Evolutionary conservation across 2,329 filamentous ascomycete species (phyloP).

Genomic region (Tolypocladium tropicale): DNA sequence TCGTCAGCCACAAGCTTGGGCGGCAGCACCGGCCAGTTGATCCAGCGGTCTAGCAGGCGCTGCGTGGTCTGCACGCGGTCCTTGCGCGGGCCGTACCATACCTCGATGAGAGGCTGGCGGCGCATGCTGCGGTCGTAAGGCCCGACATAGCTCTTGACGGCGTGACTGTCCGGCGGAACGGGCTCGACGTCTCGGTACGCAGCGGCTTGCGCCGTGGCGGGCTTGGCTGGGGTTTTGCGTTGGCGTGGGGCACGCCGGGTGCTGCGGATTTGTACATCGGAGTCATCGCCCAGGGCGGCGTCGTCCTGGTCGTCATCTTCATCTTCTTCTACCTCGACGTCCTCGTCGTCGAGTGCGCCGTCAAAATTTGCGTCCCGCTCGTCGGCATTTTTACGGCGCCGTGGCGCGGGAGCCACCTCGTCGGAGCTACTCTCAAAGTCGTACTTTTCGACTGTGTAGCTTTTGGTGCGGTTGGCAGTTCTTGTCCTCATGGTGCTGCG

Average conservation of each 20-base stretch:
- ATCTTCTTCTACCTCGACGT: slow-evolving; percentile 8
- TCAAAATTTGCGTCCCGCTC: slow-evolving; percentile 20
- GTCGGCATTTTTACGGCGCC: slow-evolving; percentile 12
- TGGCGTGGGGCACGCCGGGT: not conserved
- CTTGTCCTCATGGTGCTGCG: slow-evolving; percentile 25
- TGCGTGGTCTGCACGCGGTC: slow-evolving; percentile 23
- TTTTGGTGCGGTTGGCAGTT: slow-evolving; percentile 24
- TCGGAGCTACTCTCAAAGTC: slow-evolving; percentile 23
- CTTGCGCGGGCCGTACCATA: slow-evolving; percentile 31
- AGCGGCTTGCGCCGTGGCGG: not conserved
- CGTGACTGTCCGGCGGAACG: slow-evolving; percentile 19
- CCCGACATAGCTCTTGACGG: slow-evolving; percentile 23
- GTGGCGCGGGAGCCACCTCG: slow-evolving; percentile 13
- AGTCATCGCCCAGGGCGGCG: slow-evolving; percentile 10
- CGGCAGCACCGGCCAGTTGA: slow-evolving; percentile 28
- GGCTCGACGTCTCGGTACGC: slow-evolving; percentile 18
- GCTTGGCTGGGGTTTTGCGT: not conserved
- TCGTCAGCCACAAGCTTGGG: slow-evolving; percentile 17
- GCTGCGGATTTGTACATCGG: not conserved
- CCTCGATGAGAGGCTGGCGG: slow-evolving; percentile 22
- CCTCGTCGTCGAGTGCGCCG: slow-evolving; percentile 14
- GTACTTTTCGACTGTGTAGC: slow-evolving; percentile 22
- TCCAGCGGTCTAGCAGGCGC: slow-evolving; percentile 31
- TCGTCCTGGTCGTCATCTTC: slow-evolving; percentile 3
- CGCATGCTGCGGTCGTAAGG: slow-evolving; percentile 23